Evolutionary conservation across 495 filamentous ascomycete species (phyloP), one percentile per base, ranked within the genome.

Genomic region (Penicillium nucicola): DNA sequence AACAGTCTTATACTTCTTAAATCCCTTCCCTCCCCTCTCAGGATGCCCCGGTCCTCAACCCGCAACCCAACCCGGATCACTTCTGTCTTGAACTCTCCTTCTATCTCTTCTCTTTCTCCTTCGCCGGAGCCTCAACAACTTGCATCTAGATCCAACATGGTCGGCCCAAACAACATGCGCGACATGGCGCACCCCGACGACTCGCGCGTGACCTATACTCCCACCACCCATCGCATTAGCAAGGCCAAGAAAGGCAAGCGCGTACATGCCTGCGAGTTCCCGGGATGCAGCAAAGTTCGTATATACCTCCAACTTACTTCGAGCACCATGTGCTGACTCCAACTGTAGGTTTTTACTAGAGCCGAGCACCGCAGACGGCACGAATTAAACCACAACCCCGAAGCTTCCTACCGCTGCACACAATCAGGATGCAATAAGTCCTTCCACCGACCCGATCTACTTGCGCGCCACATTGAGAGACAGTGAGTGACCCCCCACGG

Each of bases 291-390:
- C 57, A 89, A 89, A 77, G 85, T 85, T 50, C 48, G 71, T 66
- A 11, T 66, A 11, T 41, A 32, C 34, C 2, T n/a, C 23, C 20
- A 34, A 43, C 19, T 4, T 11, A 46, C 30, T 32, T 28, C 10
- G n/a, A 46, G 33, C 33, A 33, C 22, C 18, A n/a, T 42, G 43
- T 39, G 42, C 42, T 60, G 31, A 68, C 52, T 42, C 19, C 19
- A 19, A 11, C 46, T 40, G 32, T 50, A 87, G 85, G 84, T 87
- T 42, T 90, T 90, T 62, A 93, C 90, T 15, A 79, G 91, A 62
- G 89, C 89, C 23, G 91, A 96, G 62, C 91, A 96, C 33, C 59
- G 30, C 45, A 90, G 90, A 67, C 89, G 90, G 41, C 90, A 96
- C 71, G 87, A 95, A 66, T 70, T 92, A 42, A 92, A 92, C 65